Base-by-base conservation (phyloP, 495 filamentous ascomycete species). In the Pyronema omphalodes region DNA sequence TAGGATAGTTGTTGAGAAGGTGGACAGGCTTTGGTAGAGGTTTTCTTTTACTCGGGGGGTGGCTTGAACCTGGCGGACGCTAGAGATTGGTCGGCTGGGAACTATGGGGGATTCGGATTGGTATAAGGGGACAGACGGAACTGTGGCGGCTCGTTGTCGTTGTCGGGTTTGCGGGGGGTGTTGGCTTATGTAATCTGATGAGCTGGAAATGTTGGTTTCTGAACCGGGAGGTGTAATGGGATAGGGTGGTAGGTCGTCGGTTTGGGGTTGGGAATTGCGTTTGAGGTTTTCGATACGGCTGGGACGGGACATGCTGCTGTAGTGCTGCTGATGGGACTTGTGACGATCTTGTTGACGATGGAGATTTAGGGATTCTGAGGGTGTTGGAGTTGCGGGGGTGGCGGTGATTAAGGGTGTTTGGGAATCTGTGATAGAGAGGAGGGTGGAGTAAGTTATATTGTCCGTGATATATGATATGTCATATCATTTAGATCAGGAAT, bases 1-100 rank as follows among this genome's bases (percentile, higher is more conserved):
- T 0, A 98, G 70, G 71, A 98, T 91, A 53, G 89, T 68, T 33
- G 88, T 96, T 73, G 96, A 86, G 68, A 94, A 96, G 47, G 74
- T 74, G n/a, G 60, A 58, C 23, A 96, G 85, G 68, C 94, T 93
- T n/a, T 78, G 74, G 65, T 86, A 93, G 0, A 72, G 76, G 66
- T 84, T 78, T 59, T 88, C 17, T 11, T 37, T 36, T 41, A n/a
- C 11, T 0, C 51, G 11, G 44, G 40, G 6, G 12, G 14, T 44
- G 14, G 50, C 36, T 11, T n/a, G n/a, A n/a, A n/a, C n/a, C n/a
- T n/a, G n/a, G n/a, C n/a, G n/a, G n/a, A n/a, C n/a, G n/a, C n/a
- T n/a, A n/a, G n/a, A n/a, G n/a, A n/a, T n/a, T n/a, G n/a, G n/a
- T n/a, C n/a, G n/a, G n/a, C n/a, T n/a, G n/a, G n/a, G n/a, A n/a